Evolutionary conservation across 768 basidiomycete genomes (phyloP), one percentile per base, ranked within the genome.

Genomic region (Tremella fuciformis): DNA sequence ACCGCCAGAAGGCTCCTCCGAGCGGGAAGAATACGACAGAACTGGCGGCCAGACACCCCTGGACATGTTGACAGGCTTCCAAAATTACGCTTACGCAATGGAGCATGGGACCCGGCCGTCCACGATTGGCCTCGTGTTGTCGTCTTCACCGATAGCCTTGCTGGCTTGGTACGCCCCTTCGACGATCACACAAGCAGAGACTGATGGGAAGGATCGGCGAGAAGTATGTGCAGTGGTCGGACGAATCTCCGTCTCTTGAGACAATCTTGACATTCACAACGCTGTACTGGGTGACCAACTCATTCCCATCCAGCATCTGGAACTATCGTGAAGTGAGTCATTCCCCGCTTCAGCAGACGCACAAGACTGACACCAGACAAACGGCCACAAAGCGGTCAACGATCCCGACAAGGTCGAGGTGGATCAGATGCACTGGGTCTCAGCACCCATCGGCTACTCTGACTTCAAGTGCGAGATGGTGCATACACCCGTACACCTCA

Each of bases 141-240:
- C 18, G 1, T 54, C 58, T 15, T 50, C 38, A 22, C 61, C 61
- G 13, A 46, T 63, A 8, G 61, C 61, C n/a, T 19, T 58, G 25
- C 38, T 63, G 19, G 61, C 61, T n/a, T 63, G 61, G 61, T 63
- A 18, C 25, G 61, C 50, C 16, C n/a, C 42, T 4, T 6, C 49
- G 8, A 50, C 6, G 15, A n/a, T 7, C 49, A 50, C 21, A 7
- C 21, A n/a, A 18, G n/a, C 15, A 15, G 22, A 6, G 8, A 15
- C 42, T 46, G n/a, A 46, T 15, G 6, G 22, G 22, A 7, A 77
- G 76, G 76, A 64, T 77, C 54, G 76, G 73, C 6, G 76, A 77
- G 51, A 78, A 78, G 50, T 66, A 74, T 49, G 9, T 69, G 9
- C 63, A 61, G 1, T 78, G 76, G 76, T 52, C 67, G 1, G 70